Evolutionary conservation across 257 asterid genomes (phyloP).

Genomic region (Nicotiana tabacum): DNA sequence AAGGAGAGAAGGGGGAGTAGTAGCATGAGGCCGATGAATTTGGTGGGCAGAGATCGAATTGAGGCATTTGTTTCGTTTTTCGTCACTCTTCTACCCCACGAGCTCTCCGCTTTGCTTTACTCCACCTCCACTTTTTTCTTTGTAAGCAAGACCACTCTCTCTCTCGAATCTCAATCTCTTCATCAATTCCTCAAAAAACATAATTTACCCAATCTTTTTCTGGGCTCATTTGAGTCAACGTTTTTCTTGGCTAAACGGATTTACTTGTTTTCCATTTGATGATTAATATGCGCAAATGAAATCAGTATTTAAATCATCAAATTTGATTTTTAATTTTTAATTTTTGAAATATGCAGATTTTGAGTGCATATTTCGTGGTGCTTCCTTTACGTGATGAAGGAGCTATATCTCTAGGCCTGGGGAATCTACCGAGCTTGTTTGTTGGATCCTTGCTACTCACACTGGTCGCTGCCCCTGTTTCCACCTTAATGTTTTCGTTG

Average conservation of each 20-base stretch:
- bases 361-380: constrained; percentile 94
- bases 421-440: constrained; percentile 73
- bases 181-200: neutral
- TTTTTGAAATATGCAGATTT: constrained; percentile 50
- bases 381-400: constrained; percentile 99
- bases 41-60: constrained; percentile 53
- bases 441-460: constrained; percentile 86
- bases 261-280: neutral
- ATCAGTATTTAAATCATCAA: too few species aligned
- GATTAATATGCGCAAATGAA: neutral
- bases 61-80: constrained; percentile 60
- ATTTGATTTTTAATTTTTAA: too few species aligned
- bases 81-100: constrained; percentile 82
- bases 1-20: neutral
- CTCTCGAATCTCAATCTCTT: too few species aligned
- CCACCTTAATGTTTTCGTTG: constrained; percentile 79
- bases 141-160: constrained; percentile 30
- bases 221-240: too few species aligned
- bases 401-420: constrained; percentile 89
- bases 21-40: constrained; percentile 15
- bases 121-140: constrained; percentile 83
- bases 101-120: constrained; percentile 59
- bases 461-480: constrained; percentile 82
- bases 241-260: neutral
- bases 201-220: too few species aligned